A percentile compares a stretch with the other conserved stretches of the same genome.
These are phyloP conservation scores for Spiraea crenata DNA, from an alignment of 331 rosid species.

Conservation along the genomic window DNA sequence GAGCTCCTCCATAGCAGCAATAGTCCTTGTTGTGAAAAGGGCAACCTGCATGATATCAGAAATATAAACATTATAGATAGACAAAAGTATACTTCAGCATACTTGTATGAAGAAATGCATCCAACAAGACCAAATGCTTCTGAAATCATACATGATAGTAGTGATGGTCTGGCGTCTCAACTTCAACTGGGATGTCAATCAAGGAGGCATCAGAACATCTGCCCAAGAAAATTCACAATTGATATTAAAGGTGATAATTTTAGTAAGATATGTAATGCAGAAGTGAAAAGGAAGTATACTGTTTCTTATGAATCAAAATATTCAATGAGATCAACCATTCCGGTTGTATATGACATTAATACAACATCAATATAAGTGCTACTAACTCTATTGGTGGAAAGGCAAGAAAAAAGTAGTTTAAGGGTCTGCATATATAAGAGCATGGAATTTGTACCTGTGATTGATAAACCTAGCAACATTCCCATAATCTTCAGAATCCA, in stretches of 20 bases:
- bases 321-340: not conserved
- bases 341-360: not conserved
- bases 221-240: conserved; percentile 1
- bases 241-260: not conserved
- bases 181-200: conserved; percentile 70
- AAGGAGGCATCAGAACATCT: conserved; percentile 84
- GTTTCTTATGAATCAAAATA: not conserved
- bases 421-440: not conserved
- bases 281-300: not conserved
- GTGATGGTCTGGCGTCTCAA: conserved; percentile 64
- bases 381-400: not conserved
- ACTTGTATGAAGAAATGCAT: not conserved
- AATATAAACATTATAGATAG: not conserved
- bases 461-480: conserved; percentile 74
- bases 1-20: conserved; percentile 75
- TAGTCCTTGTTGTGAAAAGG: conserved; percentile 68
- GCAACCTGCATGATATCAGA: conserved; percentile 51
- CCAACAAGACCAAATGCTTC: not conserved
- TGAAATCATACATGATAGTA: conserved; percentile 64
- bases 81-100: too few relatives aligned
- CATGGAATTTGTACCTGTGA: conserved; percentile 48
- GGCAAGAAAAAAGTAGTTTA: not conserved
- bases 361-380: not conserved
- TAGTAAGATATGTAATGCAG: not conserved
- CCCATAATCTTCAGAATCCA: conserved; percentile 62